Evolutionary conservation across 768 basidiomycete species (phyloP).

Genomic region (Porphyrellus cyaneotinctus): DNA sequence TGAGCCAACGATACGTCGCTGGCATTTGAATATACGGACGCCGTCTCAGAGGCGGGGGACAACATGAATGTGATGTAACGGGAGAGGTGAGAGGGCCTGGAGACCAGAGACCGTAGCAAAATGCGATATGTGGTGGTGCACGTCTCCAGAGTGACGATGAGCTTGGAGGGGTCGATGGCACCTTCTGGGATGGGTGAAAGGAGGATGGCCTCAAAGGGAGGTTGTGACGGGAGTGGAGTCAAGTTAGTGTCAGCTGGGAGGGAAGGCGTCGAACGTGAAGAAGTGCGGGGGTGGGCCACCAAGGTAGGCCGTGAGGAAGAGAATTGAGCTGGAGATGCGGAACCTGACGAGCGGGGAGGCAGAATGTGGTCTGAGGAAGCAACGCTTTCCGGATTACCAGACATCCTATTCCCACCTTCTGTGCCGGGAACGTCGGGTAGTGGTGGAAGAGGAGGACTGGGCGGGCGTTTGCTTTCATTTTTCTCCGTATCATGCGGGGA

Average conservation of each 20-base stretch:
- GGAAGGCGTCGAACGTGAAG: slow-evolving; percentile 45
- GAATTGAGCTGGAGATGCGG: slow-evolving; percentile 29
- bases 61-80: slow-evolving; percentile 50
- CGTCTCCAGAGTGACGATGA: slow-evolving; percentile 73
- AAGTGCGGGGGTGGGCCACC: slow-evolving; percentile 28
- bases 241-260: slow-evolving; percentile 43
- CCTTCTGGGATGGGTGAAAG: slow-evolving; percentile 52
- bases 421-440: slow-evolving; percentile 33
- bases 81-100: slow-evolving; percentile 65
- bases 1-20: slow-evolving; percentile 34
- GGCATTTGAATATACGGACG: slow-evolving; percentile 53
- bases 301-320: slow-evolving; percentile 35
- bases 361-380: slow-evolving; percentile 21
- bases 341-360: slow-evolving; percentile 33
- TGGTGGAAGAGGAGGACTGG: slow-evolving; percentile 52
- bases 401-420: not conserved
- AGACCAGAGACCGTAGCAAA: slow-evolving; percentile 60
- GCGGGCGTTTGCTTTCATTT: slow-evolving; percentile 23
- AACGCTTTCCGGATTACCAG: slow-evolving; percentile 21
- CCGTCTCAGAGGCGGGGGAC: slow-evolving; percentile 40
- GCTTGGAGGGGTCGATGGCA: slow-evolving; percentile 51
- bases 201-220: slow-evolving; percentile 64
- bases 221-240: slow-evolving; percentile 37
- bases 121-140: slow-evolving; percentile 63
- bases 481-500: slow-evolving; percentile 13